Conservation (phyloP, 176 grass and related monocot species). For the Bolboschoenus planiculmis region DNA sequence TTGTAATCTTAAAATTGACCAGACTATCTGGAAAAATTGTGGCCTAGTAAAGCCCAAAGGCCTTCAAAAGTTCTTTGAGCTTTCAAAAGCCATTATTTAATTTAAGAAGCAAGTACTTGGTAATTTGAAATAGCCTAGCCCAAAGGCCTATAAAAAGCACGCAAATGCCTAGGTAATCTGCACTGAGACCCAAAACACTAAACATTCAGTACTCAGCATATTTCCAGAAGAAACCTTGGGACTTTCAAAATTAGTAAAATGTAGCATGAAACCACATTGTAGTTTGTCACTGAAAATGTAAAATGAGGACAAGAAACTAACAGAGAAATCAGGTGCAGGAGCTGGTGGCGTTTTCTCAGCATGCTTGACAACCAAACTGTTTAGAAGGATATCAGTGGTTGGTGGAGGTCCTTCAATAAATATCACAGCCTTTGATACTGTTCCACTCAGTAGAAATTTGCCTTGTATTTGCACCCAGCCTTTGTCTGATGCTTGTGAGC, state of each 20-base stretch:
- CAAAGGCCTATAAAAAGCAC: background rate
- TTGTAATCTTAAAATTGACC: background rate
- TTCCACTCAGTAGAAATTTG: slow-evolving; percentile 63
- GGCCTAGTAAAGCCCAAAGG: background rate
- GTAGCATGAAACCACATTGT: background rate
- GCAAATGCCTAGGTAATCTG: background rate
- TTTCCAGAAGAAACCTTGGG: background rate
- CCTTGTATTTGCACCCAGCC: slow-evolving; percentile 75
- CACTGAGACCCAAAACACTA: background rate
- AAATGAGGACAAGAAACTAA: background rate
- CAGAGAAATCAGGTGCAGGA: slow-evolving; percentile 53
- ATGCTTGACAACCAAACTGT: slow-evolving; percentile 65
- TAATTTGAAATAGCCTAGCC: background rate
- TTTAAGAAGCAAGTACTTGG: background rate
- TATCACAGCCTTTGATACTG: slow-evolving; percentile 47
- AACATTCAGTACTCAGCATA: background rate
- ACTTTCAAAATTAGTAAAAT: background rate
- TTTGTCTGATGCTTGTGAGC: slow-evolving; percentile 50
- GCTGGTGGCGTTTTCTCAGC: slow-evolving; percentile 45
- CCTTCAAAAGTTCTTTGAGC: background rate
- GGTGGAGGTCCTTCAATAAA: slow-evolving; percentile 61
- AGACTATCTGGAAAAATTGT: background rate
- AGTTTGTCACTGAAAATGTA: background rate
- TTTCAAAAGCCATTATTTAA: background rate
- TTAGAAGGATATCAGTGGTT: slow-evolving; percentile 64